Base-by-base conservation (phyloP, 2,329 filamentous ascomycete species). In the Aspergillus japonicus region DNA sequence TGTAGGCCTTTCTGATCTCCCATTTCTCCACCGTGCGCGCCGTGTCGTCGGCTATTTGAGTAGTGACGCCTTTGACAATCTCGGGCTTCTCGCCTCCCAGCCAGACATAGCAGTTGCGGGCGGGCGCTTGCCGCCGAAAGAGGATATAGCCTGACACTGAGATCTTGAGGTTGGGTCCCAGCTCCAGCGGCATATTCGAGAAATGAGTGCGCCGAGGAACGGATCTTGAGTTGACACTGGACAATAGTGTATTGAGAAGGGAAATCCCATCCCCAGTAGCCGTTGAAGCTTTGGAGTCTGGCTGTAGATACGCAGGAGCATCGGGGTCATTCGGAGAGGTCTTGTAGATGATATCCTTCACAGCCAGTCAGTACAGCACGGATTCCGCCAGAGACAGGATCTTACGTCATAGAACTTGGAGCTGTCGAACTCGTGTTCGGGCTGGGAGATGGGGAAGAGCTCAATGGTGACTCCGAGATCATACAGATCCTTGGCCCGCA, bases 71-170 rank as follows among this genome's bases (percentile, higher is more conserved):
- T 12, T 85, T 81, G 1, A 87, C 93, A 58, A 98, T 89, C 71
- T 96, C 89, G 0, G 91, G 85, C 64, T 87, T 88, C 70, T 97
- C 93, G n/a, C 90, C 91, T 23, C 89, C 89, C 1, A 95, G 81
- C 84, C 90, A 98, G 63, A 99, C 87, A 70, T 92, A 98, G 70
- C 90, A 94, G 47, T 87, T 95, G 54, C 92, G 84, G 4, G 89
- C 89, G 12, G 92, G 89, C 53, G 87, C 85, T 73, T 98, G 94
- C 49, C 87, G 87, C 69, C 96, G 94, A 57, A 97, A 83, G 12
- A 97, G 79, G 54, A 96, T 91, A 78, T 94, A 99, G 5, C 95
- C 95, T 69, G 96, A 97, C 44, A 99, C 89, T 0, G 93, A 93
- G 56, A 99, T 96, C 48, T 83, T 87, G 24, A 99, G 80, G 1